These are phyloP conservation scores for Phytopythium ostracodes DNA, from an alignment of 352 stramenopile species.

Conservation along the genomic window DNA sequence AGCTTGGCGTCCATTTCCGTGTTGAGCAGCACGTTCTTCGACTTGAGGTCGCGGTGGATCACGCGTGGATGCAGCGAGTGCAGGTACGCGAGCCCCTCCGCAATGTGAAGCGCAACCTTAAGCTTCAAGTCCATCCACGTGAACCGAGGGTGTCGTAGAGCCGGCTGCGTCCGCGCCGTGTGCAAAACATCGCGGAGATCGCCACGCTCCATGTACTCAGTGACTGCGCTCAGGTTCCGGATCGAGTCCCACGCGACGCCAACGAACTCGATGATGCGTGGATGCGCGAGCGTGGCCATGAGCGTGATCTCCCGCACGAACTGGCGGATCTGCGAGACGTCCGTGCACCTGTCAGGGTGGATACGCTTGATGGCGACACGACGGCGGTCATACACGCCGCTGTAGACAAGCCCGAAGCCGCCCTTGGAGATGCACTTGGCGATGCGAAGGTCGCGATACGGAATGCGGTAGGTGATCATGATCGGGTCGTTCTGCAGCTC, in stretches of 20 bases:
- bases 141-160: conserved; percentile 15
- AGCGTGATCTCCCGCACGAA: conserved; percentile 59
- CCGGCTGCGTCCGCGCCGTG: conserved; percentile 21
- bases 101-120: conserved; percentile 56
- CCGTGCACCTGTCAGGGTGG: conserved; percentile 27
- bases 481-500: conserved; percentile 31
- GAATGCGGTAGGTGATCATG: conserved; percentile 30
- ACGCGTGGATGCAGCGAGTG: conserved; percentile 60
- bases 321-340: conserved; percentile 29
- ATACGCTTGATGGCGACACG: conserved; percentile 44
- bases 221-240: conserved; percentile 49
- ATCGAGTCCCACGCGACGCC: conserved; percentile 64
- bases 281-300: conserved; percentile 53
- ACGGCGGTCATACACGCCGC: conserved; percentile 25
- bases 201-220: conserved; percentile 71
- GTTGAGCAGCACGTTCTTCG: conserved; percentile 73
- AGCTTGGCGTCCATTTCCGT: conserved; percentile 57
- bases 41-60: conserved; percentile 81
- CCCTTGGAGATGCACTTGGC: conserved; percentile 39
- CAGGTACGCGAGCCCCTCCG: conserved; percentile 59
- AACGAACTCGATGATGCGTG: conserved; percentile 66
- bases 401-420: conserved; percentile 40
- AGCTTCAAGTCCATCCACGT: conserved; percentile 54
- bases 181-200: conserved; percentile 63
- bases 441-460: conserved; percentile 33